phyloP scores from a whole-genome alignment of 2,329 filamentous ascomycete genomes.

The Decorospora gaudefroyi region DNA sequence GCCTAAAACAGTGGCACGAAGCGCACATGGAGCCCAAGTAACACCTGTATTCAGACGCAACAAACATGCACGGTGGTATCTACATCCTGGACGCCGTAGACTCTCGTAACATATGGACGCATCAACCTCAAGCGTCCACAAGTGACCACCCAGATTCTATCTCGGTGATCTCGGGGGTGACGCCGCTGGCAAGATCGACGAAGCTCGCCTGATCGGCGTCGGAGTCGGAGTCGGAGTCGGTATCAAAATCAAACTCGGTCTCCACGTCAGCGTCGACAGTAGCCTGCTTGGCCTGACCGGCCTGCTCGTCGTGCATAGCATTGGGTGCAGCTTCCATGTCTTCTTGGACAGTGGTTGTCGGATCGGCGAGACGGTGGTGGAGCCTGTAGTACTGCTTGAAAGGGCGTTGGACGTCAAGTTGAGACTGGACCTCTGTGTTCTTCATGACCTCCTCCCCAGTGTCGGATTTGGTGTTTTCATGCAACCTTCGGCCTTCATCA shows the following conservation, averaged over 20 bases:
- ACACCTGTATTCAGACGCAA: too few species aligned
- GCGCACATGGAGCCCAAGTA: too few species aligned
- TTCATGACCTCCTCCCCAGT: background rate
- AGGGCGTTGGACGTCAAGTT: background rate
- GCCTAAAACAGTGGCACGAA: too few species aligned
- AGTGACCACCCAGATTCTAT: constrained; percentile 12
- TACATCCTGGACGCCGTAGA: too few species aligned
- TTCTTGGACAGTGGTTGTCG: background rate
- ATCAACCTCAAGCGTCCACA: too few species aligned
- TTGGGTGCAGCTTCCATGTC: background rate
- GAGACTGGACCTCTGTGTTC: background rate
- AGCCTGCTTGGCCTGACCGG: background rate
- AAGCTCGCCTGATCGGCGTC: constrained; percentile 9
- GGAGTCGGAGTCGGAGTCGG: constrained; percentile 5
- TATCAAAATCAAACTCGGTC: background rate
- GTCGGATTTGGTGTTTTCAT: background rate
- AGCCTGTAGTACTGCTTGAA: background rate
- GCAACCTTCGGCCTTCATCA: background rate
- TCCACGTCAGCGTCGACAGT: background rate
- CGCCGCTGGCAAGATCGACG: constrained; percentile 11
- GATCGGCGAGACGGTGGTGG: background rate
- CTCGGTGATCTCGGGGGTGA: constrained; percentile 8
- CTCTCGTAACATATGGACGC: too few species aligned
- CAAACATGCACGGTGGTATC: too few species aligned
- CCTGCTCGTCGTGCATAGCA: background rate